Conservation (phyloP, 495 filamentous ascomycete genomes). For the Rhizodiscina lignyota region DNA sequence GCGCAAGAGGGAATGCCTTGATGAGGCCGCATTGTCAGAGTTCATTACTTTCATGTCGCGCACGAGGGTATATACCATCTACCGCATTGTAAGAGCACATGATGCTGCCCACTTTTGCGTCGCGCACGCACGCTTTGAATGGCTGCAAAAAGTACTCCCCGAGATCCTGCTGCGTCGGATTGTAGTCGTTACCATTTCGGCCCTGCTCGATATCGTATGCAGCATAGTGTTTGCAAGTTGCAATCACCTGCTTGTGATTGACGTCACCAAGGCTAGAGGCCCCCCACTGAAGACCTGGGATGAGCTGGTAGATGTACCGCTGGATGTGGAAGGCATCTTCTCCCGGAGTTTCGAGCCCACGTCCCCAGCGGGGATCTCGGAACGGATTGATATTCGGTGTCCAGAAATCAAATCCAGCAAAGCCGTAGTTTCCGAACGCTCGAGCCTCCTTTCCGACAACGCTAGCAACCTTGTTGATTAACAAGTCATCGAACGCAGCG, state of each 20-base stretch:
- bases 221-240: conserved; percentile 48
- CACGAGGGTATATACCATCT: too few species aligned
- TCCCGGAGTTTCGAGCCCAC: conserved; percentile 38
- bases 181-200: conserved; percentile 37
- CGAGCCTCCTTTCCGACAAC: conserved; percentile 46
- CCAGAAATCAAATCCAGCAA: conserved; percentile 43
- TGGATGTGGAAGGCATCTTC: conserved; percentile 42
- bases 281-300: conserved; percentile 43
- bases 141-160: conserved; percentile 36
- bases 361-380: conserved; percentile 25
- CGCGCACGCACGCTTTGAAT: conserved; percentile 33
- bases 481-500: conserved; percentile 40
- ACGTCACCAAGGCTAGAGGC: too few species aligned
- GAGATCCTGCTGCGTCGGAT: conserved; percentile 36
- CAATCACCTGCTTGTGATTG: conserved; percentile 34
- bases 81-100: conserved; percentile 50
- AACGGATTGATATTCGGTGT: conserved; percentile 57
- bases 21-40: too few species aligned
- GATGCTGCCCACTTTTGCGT: conserved; percentile 37
- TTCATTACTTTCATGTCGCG: too few species aligned
- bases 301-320: conserved; percentile 39
- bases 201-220: conserved; percentile 47
- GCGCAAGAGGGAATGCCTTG: conserved; percentile 38
- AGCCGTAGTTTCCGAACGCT: conserved; percentile 48
- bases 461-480: conserved; percentile 40